phyloP scores from a whole-genome alignment of 441 rosid species.

The Flueggea neowawraea region DNA sequence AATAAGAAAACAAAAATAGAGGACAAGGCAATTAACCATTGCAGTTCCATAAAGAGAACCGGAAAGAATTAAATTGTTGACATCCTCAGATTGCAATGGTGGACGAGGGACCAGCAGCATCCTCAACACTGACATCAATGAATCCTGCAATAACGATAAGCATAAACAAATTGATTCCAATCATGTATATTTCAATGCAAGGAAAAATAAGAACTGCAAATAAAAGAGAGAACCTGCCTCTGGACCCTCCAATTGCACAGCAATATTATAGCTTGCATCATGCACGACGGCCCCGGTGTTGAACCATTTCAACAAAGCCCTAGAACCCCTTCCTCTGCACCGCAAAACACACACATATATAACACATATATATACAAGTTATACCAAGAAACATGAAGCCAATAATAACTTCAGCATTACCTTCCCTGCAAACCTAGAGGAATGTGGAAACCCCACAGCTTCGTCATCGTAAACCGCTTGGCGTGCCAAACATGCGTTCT shows the following conservation, averaged over 20 bases:
- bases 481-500: slow-evolving; percentile 97
- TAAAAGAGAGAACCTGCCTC: slow-evolving; percentile 49
- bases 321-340: slow-evolving; percentile 86
- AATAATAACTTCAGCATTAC: slow-evolving; percentile 20
- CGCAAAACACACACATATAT: neutral
- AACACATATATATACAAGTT: neutral
- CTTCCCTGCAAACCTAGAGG: slow-evolving; percentile 92
- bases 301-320: slow-evolving; percentile 78
- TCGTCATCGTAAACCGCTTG: slow-evolving; percentile 81
- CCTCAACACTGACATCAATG: slow-evolving; percentile 46
- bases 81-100: slow-evolving; percentile 30
- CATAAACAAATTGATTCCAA: neutral
- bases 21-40: slow-evolving; percentile 43
- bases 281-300: slow-evolving; percentile 66
- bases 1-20: neutral
- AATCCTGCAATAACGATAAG: slow-evolving; percentile 37
- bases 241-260: slow-evolving; percentile 86
- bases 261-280: slow-evolving; percentile 80
- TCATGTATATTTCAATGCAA: neutral
- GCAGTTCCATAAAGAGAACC: slow-evolving; percentile 61
- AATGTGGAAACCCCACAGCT: slow-evolving; percentile 86
- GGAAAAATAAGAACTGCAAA: neutral
- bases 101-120: slow-evolving; percentile 59
- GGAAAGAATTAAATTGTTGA: slow-evolving; percentile 37
- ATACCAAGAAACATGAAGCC: neutral